Evolutionary conservation across 2,329 filamentous ascomycete species (phyloP).

Genomic region (Sporothrix schenckii): DNA sequence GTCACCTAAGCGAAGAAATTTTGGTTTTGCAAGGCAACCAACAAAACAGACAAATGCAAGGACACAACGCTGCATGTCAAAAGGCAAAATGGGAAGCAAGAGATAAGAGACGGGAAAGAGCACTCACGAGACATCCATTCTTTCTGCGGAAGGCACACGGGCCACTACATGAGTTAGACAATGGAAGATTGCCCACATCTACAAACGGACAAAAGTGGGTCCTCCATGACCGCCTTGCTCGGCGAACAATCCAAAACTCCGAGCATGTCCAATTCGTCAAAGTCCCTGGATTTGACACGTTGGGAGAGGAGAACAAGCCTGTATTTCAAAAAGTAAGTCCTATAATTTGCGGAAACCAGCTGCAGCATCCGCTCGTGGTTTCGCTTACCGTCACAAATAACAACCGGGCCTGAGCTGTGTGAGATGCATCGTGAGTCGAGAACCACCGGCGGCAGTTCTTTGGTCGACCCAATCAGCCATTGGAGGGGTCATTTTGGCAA

Average conservation of each 20-base stretch:
- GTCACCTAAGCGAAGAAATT: neutral
- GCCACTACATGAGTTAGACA: neutral
- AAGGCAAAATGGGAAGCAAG: neutral
- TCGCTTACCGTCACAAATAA: neutral
- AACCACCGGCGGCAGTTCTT: neutral
- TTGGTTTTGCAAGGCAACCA: neutral
- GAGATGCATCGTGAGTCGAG: neutral
- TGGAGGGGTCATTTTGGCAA: neutral
- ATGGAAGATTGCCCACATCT: neutral
- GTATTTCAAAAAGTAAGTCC: neutral
- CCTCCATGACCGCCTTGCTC: neutral
- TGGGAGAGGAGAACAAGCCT: neutral
- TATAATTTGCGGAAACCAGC: neutral
- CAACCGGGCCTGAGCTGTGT: conserved; percentile 1
- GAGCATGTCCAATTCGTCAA: neutral
- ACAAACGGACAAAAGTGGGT: conserved; percentile 16
- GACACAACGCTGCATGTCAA: neutral
- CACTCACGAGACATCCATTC: conserved; percentile 18
- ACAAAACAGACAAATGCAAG: neutral
- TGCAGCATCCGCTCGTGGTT: neutral
- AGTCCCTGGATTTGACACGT: neutral
- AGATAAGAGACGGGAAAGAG: neutral
- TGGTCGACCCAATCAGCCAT: conserved; percentile 11
- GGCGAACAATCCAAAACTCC: conserved; percentile 15
- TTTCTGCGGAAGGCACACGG: neutral